phyloP scores from a whole-genome alignment of 305 asterid species.

The Nicotiana rustica region DNA sequence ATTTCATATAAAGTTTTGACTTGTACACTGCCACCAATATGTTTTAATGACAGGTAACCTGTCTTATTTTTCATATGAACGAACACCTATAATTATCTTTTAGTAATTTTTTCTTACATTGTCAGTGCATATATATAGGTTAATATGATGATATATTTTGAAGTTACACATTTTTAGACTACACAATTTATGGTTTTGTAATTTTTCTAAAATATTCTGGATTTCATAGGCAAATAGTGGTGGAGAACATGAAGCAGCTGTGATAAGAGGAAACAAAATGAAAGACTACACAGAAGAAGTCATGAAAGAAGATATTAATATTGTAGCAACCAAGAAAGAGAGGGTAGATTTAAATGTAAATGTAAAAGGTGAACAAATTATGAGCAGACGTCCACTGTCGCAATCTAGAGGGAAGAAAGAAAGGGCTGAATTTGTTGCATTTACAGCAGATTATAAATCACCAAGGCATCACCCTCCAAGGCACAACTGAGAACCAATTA shows the following conservation, averaged over 20 bases:
- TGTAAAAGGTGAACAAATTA: slow-evolving; percentile 19
- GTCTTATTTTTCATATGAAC: no score
- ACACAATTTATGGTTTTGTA: neutral
- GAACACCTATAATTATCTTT: no score
- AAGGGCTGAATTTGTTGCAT: slow-evolving; percentile 51
- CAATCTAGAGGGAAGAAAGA: slow-evolving; percentile 39
- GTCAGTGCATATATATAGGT: no score
- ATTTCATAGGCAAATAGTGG: slow-evolving; percentile 15
- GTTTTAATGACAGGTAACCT: no score
- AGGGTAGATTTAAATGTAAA: slow-evolving; percentile 1
- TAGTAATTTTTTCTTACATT: no score
- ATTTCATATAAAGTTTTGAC: neutral
- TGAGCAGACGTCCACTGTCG: slow-evolving; percentile 36
- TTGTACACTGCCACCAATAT: no score
- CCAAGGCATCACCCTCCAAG: slow-evolving; percentile 70
- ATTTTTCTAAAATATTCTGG: no score
- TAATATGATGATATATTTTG: no score
- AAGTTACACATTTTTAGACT: neutral
- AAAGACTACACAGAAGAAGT: neutral
- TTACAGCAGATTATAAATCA: slow-evolving; percentile 63
- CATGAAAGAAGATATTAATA: neutral
- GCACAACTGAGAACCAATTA: slow-evolving; percentile 47
- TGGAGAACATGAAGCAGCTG: slow-evolving; percentile 15
- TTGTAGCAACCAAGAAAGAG: neutral
- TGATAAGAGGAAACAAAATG: neutral